These are phyloP conservation scores for Wolfiporia cocos DNA, from an alignment of 1,284 basidiomycete species.

Conservation along the genomic window DNA sequence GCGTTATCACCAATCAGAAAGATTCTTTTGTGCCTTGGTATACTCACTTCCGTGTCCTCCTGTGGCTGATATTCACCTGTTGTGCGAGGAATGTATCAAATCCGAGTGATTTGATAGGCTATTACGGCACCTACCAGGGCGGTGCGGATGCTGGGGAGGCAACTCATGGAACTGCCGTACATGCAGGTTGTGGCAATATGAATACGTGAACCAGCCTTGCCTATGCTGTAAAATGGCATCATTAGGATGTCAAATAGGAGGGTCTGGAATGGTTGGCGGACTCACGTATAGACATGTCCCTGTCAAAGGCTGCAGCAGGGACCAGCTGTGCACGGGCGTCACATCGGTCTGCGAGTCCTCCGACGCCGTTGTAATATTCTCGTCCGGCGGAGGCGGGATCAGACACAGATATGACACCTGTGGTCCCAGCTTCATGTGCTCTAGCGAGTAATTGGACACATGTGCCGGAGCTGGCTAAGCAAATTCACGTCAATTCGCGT, in stretches of 20 bases:
- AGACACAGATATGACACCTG: conserved; percentile 66
- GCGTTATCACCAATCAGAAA: no score
- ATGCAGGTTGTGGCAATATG: conserved; percentile 88
- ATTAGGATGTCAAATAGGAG: conserved; percentile 1
- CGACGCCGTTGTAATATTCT: conserved; percentile 31
- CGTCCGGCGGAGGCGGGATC: conserved; percentile 58
- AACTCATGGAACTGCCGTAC: conserved; percentile 87
- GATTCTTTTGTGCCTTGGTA: no score
- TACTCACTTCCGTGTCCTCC: conserved; percentile 71
- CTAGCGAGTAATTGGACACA: conserved; percentile 36
- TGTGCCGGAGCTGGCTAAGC: conserved; percentile 22
- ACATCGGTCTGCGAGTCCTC: conserved; percentile 52
- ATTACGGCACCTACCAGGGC: conserved; percentile 53
- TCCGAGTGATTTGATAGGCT: not conserved
- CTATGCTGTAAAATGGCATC: conserved; percentile 47
- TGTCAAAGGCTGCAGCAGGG: conserved; percentile 67
- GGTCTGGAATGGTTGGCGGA: no score
- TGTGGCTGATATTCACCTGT: conserved; percentile 66
- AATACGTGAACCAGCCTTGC: conserved; percentile 94
- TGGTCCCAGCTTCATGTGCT: conserved; percentile 67
- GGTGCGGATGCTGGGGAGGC: conserved; percentile 47
- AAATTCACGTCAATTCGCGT: conserved; percentile 8
- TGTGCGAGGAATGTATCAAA: not conserved
- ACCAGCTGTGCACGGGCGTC: conserved; percentile 71
- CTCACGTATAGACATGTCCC: conserved; percentile 78